A percentile compares a stretch with the other conserved stretches of the same genome.
Evolutionary conservation across 306 rosid genomes (phyloP).

Genomic region (Rosa multiflora): DNA sequence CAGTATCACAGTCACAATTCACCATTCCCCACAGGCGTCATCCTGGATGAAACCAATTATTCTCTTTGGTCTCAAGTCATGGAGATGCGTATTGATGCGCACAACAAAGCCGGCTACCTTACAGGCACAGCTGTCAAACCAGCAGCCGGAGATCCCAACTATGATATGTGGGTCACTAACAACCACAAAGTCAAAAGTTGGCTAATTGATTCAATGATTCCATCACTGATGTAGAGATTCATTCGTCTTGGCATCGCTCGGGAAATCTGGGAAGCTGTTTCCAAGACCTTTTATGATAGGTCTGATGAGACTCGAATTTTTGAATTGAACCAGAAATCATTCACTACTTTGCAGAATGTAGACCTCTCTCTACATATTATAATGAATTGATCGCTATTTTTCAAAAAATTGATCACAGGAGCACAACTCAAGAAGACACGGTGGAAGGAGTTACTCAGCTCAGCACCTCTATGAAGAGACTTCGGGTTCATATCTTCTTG

Average conservation of each 20-base stretch:
- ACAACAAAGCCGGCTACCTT: not conserved
- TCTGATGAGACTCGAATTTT: not conserved
- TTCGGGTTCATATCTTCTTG: not conserved
- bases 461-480: too few relatives aligned
- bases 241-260: not conserved
- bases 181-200: not conserved
- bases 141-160: not conserved
- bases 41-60: too few relatives aligned
- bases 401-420: too few relatives aligned
- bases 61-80: too few relatives aligned
- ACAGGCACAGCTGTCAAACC: not conserved
- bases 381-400: too few relatives aligned
- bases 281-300: slow-evolving; percentile 15
- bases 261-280: not conserved
- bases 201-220: slow-evolving; percentile 8
- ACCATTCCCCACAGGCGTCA: too few relatives aligned
- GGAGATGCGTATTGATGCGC: not conserved
- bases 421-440: too few relatives aligned
- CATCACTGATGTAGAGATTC: not conserved
- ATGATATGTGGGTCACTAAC: not conserved
- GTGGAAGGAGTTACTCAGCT: too few relatives aligned
- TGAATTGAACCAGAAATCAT: too few relatives aligned
- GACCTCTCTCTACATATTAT: too few relatives aligned
- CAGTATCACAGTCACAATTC: too few relatives aligned
- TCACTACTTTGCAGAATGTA: too few relatives aligned